Percentiles rank a stretch among this genome's conserved stretches.
These are phyloP conservation scores for Chalaropsis ovoidea DNA, from an alignment of 2,329 filamentous ascomycete genomes.

Conservation along the genomic window DNA sequence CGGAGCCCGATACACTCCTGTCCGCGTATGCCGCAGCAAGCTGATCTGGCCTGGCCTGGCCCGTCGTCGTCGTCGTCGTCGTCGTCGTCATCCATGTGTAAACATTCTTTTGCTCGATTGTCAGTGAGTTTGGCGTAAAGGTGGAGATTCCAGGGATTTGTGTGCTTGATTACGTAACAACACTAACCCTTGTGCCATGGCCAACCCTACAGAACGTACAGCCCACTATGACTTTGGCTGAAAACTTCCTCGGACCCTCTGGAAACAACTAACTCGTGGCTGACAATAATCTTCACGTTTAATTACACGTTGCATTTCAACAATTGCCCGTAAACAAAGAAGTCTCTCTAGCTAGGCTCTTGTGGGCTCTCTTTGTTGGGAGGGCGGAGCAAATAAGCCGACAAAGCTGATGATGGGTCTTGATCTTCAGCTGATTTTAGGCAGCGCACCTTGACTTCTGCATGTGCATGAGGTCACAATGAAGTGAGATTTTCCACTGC, in stretches of 20 bases:
- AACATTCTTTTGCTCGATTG: too few species aligned
- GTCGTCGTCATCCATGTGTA: too few species aligned
- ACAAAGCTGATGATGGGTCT: neutral
- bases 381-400: constrained; percentile 3
- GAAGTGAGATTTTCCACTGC: neutral
- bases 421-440: neutral
- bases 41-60: too few species aligned
- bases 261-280: neutral
- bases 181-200: rapidly evolving
- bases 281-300: neutral
- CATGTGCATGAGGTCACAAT: neutral
- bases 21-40: too few species aligned
- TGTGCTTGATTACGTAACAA: neutral
- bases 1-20: too few species aligned
- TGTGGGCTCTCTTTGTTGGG: neutral
- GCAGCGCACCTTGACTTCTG: neutral
- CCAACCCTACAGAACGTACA: neutral
- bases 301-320: neutral
- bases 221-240: too few species aligned
- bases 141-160: neutral
- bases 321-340: neutral
- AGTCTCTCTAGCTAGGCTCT: neutral
- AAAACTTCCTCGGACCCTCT: neutral
- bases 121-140: neutral
- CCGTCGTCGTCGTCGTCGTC: too few species aligned